Evolutionary conservation across 768 basidiomycete species (phyloP), one percentile per base, ranked within the genome.

Genomic region (Coprinopsis cinerea): DNA sequence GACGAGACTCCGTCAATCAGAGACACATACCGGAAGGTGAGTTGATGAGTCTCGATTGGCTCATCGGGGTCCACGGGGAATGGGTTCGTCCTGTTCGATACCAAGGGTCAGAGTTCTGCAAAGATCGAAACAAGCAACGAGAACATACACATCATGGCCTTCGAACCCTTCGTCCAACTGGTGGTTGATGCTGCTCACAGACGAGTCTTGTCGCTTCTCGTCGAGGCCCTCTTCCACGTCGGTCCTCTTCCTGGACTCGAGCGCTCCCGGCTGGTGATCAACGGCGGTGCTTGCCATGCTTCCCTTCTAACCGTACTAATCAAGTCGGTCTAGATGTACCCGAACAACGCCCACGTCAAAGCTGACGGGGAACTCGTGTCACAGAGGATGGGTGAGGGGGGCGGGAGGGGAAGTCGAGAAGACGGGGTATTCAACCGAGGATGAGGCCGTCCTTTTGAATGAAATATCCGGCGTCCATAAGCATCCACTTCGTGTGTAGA

Each of bases 11-110:
- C n/a, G n/a, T n/a, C n/a, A n/a, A n/a, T n/a, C n/a, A n/a, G n/a
- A n/a, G n/a, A n/a, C 23, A 50, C 48, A 18, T n/a, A 71, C 69
- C 73, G 70, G 55, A 79, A 53, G 9, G 78, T 76, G 41, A 81
- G 71, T 59, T 77, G 78, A 49, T 75, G 74, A 14, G 70, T 71
- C 57, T 80, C 77, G 28, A 70, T 71, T 0, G 65, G 58, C 13
- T 71, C 71, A 55, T 74, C 58, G 13, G 76, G 74, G 53, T 77
- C 72, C 17, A 76, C 59, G 34, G 79, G 80, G 66, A 83, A 82
- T 3, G 79, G 80, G 40, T 66, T 66, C 18, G 72, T 57, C 26
- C 72, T 74, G 24, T 30, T n/a, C 4, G 17, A 26, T 13, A 30
- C n/a, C n/a, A n/a, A n/a, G n/a, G n/a, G n/a, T n/a, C n/a, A n/a